Conservation (phyloP, 495 filamentous ascomycete genomes). For the Monascus purpureus region DNA sequence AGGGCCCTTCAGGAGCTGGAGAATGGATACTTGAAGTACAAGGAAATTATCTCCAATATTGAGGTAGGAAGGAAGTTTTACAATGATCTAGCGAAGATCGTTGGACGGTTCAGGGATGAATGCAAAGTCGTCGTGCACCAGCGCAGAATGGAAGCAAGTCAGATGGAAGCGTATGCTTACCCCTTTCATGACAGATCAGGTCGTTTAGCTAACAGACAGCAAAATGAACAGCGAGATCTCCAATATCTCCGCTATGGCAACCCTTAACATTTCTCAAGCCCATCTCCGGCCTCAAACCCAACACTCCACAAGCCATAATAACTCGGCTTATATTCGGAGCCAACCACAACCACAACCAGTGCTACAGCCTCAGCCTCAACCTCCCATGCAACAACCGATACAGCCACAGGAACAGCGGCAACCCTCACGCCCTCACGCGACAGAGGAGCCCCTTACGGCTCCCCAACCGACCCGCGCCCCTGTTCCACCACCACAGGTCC, state of each 20-base stretch:
- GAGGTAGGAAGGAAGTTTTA: conserved; percentile 91
- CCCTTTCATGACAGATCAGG: neutral
- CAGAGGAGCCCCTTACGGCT: conserved; percentile 32
- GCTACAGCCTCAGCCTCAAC: conserved; percentile 16
- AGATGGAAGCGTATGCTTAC: conserved; percentile 50
- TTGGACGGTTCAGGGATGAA: conserved; percentile 64
- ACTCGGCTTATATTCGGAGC: conserved; percentile 1
- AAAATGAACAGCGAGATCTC: conserved; percentile 39
- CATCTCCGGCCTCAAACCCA: conserved; percentile 15
- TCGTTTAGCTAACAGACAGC: too few relatives aligned
- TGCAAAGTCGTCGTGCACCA: conserved; percentile 65
- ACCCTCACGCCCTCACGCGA: conserved; percentile 6
- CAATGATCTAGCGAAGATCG: conserved; percentile 82
- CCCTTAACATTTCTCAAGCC: conserved; percentile 39
- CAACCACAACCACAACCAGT: conserved; percentile 9
- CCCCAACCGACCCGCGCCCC: conserved; percentile 40
- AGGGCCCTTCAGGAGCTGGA: conserved; percentile 77
- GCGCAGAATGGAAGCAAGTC: conserved; percentile 64
- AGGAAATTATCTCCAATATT: conserved; percentile 79
- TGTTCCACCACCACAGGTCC: conserved; percentile 37
- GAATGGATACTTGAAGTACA: conserved; percentile 87
- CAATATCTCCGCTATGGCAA: conserved; percentile 44
- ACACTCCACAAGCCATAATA: conserved; percentile 12
- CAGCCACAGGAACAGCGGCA: conserved; percentile 2
- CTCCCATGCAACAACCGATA: conserved; percentile 20